These are phyloP conservation scores for Otatea glauca DNA, from an alignment of 176 grass and related monocot genomes.

Conservation along the genomic window DNA sequence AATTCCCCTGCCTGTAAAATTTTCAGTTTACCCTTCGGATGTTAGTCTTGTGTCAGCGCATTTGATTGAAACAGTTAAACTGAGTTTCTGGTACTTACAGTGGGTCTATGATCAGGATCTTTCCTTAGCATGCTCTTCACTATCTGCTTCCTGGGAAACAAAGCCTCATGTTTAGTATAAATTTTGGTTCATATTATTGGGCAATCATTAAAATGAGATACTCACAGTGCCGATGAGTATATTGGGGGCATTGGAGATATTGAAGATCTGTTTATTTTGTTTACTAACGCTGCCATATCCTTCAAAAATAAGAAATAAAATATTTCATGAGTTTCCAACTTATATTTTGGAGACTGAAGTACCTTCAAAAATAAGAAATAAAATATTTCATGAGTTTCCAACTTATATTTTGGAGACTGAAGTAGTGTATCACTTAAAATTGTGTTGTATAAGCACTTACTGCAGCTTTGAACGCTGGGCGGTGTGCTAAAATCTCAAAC, in stretches of 20 bases:
- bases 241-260: slow-evolving; percentile 83
- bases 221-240: slow-evolving; percentile 80
- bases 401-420: background rate
- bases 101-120: slow-evolving; percentile 87
- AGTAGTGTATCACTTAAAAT: background rate
- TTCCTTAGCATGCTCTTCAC: slow-evolving; percentile 93
- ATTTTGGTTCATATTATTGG: slow-evolving; percentile 1
- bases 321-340: slow-evolving; percentile 21
- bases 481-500: slow-evolving; percentile 94
- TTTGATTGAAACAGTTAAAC: slow-evolving; percentile 21
- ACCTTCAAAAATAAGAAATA: slow-evolving; percentile 20
- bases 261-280: slow-evolving; percentile 93
- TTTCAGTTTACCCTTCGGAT: slow-evolving; percentile 26
- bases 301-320: slow-evolving; percentile 37
- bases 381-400: slow-evolving; percentile 26
- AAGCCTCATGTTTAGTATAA: background rate
- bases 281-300: slow-evolving; percentile 84
- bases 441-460: slow-evolving; percentile 49
- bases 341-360: background rate
- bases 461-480: slow-evolving; percentile 73
- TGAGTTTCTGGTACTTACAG: slow-evolving; percentile 60
- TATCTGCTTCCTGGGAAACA: slow-evolving; percentile 72
- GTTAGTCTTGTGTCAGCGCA: slow-evolving; percentile 1
- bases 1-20: slow-evolving; percentile 72
- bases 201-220: slow-evolving; percentile 6